Evolutionary conservation across 805 yeast genomes (phyloP), one percentile per base, ranked within the genome.

Genomic region (Kazachstania africana): DNA sequence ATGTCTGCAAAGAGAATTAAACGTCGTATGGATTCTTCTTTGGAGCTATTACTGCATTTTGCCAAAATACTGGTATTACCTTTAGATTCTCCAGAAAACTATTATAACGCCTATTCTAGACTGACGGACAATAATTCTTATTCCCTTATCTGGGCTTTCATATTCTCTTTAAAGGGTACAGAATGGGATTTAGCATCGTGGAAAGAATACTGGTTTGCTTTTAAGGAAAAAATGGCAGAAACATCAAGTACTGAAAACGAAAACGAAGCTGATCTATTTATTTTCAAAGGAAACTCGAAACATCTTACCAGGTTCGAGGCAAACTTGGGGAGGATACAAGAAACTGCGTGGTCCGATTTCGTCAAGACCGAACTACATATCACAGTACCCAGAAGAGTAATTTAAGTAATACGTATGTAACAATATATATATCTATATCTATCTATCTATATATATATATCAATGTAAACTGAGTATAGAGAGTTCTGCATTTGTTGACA

Each of bases 31-130:
- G 52, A 45, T 16, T 27, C 35, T 3, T 48, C 47, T 29, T 26
- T 47, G 17, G 44, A 40, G 5, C 36, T 29, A 26, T 17, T 52
- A 10, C 26, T 37, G 9, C 36, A 31, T 12, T 48, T 55, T 28
- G 23, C 45, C 17, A 53, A 49, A 32, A 19, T 55, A 16, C 30
- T 55, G 12, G 48, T 50, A 12, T 44, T 46, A 1, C 57, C 58
- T 10, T 31, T 62, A 2, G 52, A 47, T 13, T 59, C 73, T 10
- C 73, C 75, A 3, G 66, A 66, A 35, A 60, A 68, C 15, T 63
- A 63, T 18, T 54, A 47, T 26, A 61, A 55, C 18, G 48, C 46
- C 4, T 60, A 62, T 29, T 54, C 55, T 4, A 40, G 49, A 13
- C 34, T 47, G 9, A 45, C 59, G 3, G 32, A 33, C 8, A 37